Conservation (phyloP, 129 eudicot species). For the Flaveria bidentis region DNA sequence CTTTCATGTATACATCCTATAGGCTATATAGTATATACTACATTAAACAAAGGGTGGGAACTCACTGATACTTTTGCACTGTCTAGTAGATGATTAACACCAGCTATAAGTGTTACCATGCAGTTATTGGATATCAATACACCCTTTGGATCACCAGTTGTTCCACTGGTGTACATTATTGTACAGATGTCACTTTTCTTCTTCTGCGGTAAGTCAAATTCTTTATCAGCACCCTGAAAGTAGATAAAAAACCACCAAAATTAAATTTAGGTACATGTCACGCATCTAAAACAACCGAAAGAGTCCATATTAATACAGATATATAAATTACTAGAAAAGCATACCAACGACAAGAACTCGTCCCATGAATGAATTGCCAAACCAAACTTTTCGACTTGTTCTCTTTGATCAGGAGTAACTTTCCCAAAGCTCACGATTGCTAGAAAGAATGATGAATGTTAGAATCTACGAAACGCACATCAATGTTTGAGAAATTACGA, state of each 20-base stretch:
- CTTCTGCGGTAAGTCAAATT: constrained; percentile 66
- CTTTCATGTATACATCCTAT: constrained; percentile 1
- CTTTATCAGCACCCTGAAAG: constrained; percentile 66
- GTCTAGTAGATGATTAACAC: constrained; percentile 60
- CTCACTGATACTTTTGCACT: constrained; percentile 66
- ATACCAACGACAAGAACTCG: constrained; percentile 74
- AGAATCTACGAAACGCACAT: constrained; percentile 15
- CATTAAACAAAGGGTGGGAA: constrained; percentile 16
- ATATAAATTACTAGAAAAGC: constrained; percentile 3
- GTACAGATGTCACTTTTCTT: constrained; percentile 85
- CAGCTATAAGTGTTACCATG: constrained; percentile 79
- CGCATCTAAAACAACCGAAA: not conserved
- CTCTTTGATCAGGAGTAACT: constrained; percentile 62
- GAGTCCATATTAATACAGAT: not conserved
- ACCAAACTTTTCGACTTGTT: constrained; percentile 60
- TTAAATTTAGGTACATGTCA: not conserved
- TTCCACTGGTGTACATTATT: constrained; percentile 99
- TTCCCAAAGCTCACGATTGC: constrained; percentile 95
- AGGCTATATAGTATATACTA: not conserved
- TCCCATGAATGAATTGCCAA: constrained; percentile 75
- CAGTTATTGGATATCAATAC: constrained; percentile 77
- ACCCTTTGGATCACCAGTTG: constrained; percentile 99
- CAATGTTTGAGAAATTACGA: not conserved
- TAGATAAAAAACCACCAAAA: constrained; percentile 12
- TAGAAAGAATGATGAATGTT: constrained; percentile 7